Conservation (phyloP, 2,329 filamentous ascomycete genomes). For the Byssochlamys sp. region DNA sequence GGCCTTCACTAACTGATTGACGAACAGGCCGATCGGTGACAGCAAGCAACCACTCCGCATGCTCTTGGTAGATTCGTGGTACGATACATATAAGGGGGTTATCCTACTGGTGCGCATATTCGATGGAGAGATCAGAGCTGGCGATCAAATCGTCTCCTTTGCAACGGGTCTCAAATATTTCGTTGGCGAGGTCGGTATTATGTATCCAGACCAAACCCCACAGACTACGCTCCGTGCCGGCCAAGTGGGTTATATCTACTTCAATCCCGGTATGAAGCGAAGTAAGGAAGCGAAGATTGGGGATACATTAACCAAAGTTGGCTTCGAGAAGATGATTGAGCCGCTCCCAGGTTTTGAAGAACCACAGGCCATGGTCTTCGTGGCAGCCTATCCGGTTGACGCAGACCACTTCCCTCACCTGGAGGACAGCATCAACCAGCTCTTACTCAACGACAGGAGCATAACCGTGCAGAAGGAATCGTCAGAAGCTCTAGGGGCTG, state of each 20-base stretch:
- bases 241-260: constrained; percentile 91
- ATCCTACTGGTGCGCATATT: constrained; percentile 85
- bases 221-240: constrained; percentile 74
- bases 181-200: constrained; percentile 92
- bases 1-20: constrained; percentile 10
- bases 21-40: constrained; percentile 57
- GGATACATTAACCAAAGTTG: constrained; percentile 82
- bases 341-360: constrained; percentile 89
- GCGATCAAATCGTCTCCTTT: constrained; percentile 78
- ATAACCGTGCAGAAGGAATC: constrained; percentile 90
- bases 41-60: constrained; percentile 64
- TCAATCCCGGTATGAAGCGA: constrained; percentile 96
- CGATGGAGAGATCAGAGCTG: constrained; percentile 71
- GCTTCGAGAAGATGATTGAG: constrained; percentile 64
- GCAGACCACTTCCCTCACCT: constrained; percentile 76
- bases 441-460: constrained; percentile 88
- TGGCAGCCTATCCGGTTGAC: constrained; percentile 89
- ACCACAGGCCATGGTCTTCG: constrained; percentile 97
- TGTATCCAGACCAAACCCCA: constrained; percentile 79
- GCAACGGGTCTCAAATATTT: constrained; percentile 82
- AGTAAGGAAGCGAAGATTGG: constrained; percentile 93
- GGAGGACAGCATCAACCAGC: constrained; percentile 86
- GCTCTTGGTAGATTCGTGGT: constrained; percentile 94
- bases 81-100: constrained; percentile 89
- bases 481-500: constrained; percentile 83